Percentiles rank a stretch among this genome's conserved stretches.
Conservation (phyloP, 805 yeast genomes). For the Spathaspora passalidarum region DNA sequence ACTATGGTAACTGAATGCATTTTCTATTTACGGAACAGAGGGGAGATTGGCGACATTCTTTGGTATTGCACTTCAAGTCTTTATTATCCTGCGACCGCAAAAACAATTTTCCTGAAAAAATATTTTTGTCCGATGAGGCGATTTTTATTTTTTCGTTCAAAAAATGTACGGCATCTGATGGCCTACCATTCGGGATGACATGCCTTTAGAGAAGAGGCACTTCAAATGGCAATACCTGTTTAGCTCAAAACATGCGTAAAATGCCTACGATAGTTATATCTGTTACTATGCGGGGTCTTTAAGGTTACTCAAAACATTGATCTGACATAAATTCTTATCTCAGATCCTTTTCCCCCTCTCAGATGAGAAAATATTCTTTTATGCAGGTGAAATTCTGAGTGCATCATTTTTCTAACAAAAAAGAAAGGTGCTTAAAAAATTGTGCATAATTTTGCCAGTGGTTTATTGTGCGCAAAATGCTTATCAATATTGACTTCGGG, state of each 20-base stretch:
- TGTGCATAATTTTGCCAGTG: background rate
- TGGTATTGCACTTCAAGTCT: background rate
- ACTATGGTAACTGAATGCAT: no score
- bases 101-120: background rate
- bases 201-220: constrained; percentile 5
- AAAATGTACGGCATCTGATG: background rate
- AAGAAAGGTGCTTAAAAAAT: background rate
- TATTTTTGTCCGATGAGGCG: background rate
- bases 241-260: background rate
- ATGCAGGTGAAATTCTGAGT: background rate
- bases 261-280: no score
- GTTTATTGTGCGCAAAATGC: background rate
- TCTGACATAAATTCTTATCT: background rate
- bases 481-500: background rate
- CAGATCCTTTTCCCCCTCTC: background rate
- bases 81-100: background rate
- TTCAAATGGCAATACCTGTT: background rate
- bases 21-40: background rate
- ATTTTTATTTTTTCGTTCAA: background rate
- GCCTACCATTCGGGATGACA: constrained; percentile 9
- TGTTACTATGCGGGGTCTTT: background rate
- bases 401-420: background rate
- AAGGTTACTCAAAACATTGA: background rate
- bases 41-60: background rate
- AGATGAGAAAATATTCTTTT: background rate